A percentile compares a stretch with the other conserved stretches of the same genome.
Evolutionary conservation across 306 rosid species (phyloP).

Genomic region (Cicer cuneatum): DNA sequence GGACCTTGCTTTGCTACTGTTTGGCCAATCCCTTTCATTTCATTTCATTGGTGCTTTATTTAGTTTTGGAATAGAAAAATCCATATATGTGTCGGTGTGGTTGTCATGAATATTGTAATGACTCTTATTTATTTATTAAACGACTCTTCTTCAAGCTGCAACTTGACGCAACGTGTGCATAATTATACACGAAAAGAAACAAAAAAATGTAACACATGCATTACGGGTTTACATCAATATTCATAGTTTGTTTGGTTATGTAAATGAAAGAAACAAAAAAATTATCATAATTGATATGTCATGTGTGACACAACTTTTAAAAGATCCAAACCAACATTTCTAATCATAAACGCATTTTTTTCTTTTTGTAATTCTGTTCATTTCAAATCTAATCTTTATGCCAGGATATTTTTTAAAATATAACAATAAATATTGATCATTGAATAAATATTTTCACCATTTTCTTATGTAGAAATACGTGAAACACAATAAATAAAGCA

Average conservation of each 20-base stretch:
- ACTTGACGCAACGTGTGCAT: constrained; percentile 22
- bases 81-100: background rate
- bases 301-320: background rate
- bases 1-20: background rate
- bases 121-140: background rate
- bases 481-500: no score
- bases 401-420: no score
- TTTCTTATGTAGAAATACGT: no score
- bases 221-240: background rate
- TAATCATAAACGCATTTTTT: background rate
- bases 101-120: background rate
- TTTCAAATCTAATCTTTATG: background rate
- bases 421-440: no score
- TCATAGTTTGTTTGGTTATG: background rate
- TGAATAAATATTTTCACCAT: no score
- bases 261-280: background rate
- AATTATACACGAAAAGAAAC: background rate
- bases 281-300: background rate
- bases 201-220: constrained; percentile 28
- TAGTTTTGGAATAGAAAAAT: constrained; percentile 5
- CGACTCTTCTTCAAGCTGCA: background rate
- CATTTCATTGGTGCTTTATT: constrained; percentile 25
- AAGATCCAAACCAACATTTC: background rate
- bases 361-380: background rate
- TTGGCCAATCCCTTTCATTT: background rate